Conservation (phyloP, 805 yeast species). For the Metschnikowia colocasiae region DNA sequence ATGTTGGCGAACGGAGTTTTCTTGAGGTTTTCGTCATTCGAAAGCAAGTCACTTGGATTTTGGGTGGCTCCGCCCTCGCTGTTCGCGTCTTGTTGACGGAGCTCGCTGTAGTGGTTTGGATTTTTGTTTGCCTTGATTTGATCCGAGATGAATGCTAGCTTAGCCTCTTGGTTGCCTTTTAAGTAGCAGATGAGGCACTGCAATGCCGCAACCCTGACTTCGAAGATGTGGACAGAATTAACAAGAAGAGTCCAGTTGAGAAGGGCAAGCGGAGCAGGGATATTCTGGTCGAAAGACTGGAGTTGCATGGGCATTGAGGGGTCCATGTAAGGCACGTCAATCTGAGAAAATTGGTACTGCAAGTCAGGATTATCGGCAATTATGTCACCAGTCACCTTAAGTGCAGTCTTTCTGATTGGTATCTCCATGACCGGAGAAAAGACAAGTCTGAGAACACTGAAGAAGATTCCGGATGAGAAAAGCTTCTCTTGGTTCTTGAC, state of each 20-base stretch:
- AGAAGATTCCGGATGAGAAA: conserved; percentile 57
- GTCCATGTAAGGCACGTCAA: conserved; percentile 91
- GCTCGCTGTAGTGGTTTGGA: conserved; percentile 23
- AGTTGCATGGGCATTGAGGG: conserved; percentile 54
- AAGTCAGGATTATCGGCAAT: conserved; percentile 62
- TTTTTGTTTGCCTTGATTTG: conserved; percentile 48
- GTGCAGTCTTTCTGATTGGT: conserved; percentile 60
- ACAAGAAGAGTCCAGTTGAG: conserved; percentile 77
- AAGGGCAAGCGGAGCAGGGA: conserved; percentile 73
- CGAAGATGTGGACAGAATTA: conserved; percentile 82
- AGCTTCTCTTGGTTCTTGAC: conserved; percentile 58
- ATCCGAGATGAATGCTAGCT: conserved; percentile 57
- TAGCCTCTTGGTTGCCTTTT: conserved; percentile 57
- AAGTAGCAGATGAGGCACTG: conserved; percentile 66
- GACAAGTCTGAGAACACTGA: conserved; percentile 63
- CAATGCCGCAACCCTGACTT: conserved; percentile 71
- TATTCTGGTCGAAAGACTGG: conserved; percentile 29
- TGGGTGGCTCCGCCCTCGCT: not conserved
- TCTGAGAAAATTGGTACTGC: conserved; percentile 68
- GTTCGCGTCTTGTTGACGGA: conserved; percentile 7
- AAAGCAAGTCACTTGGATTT: not conserved
- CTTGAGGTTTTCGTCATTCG: conserved; percentile 5
- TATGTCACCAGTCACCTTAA: conserved; percentile 73
- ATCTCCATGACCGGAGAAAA: conserved; percentile 66
- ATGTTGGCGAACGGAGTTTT: conserved; percentile 52